Conservation (phyloP, 805 yeast genomes). For the Metschnikowia proteae region DNA sequence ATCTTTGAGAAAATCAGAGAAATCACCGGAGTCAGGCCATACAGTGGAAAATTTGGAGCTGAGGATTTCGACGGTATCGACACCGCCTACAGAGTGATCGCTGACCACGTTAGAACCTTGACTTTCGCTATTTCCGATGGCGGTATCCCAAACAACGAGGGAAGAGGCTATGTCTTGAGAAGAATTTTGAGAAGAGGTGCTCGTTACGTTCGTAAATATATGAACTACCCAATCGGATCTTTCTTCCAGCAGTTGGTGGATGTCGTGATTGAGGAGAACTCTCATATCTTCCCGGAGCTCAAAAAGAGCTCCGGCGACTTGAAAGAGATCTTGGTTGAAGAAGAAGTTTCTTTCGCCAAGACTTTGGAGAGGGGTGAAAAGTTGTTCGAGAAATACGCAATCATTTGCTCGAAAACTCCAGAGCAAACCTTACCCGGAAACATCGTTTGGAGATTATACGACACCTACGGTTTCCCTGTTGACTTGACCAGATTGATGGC, state of each 20-base stretch:
- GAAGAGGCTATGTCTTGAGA: constrained; percentile 97
- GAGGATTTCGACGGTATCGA: constrained; percentile 94
- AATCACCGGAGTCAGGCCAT: constrained; percentile 88
- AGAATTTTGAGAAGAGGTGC: constrained; percentile 98
- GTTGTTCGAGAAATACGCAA: constrained; percentile 89
- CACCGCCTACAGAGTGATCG: constrained; percentile 96
- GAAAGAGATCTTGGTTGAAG: constrained; percentile 91
- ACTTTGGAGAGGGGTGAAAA: constrained; percentile 98
- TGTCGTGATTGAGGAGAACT: constrained; percentile 83
- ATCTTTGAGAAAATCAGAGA: constrained; percentile 82
- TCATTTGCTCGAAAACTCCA: constrained; percentile 70
- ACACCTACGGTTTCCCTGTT: constrained; percentile 98
- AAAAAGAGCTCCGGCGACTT: constrained; percentile 65
- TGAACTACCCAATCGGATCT: constrained; percentile 91
- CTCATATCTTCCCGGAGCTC: constrained; percentile 89
- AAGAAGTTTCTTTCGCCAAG: constrained; percentile 90
- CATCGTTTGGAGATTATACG: constrained; percentile 98
- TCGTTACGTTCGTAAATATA: constrained; percentile 92
- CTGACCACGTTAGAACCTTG: constrained; percentile 97
- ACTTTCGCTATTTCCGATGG: constrained; percentile 97
- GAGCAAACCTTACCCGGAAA: constrained; percentile 79
- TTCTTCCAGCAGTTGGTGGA: constrained; percentile 92
- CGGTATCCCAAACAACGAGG: constrained; percentile 98
- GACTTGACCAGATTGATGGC: constrained; percentile 98
- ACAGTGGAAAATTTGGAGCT: constrained; percentile 87